Evolutionary conservation across 179 eudicot genomes (phyloP).

Genomic region (Silene vulgaris): DNA sequence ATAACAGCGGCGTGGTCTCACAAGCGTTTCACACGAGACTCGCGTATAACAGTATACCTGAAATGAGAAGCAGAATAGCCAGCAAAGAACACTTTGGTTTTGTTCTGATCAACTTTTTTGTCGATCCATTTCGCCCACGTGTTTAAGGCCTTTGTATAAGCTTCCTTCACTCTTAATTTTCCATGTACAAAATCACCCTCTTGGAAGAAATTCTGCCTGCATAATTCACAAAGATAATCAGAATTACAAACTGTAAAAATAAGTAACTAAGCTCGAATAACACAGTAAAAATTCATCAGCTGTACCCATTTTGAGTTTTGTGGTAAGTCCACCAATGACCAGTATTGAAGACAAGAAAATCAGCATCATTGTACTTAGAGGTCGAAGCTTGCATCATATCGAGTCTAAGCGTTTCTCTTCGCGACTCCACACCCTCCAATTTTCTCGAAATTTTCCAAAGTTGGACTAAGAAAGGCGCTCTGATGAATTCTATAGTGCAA

Average conservation of each 20-base stretch:
- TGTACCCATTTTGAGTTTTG: slow-evolving; percentile 46
- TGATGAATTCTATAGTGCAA: slow-evolving; percentile 47
- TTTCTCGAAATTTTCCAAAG: slow-evolving; percentile 28
- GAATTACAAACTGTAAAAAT: background rate
- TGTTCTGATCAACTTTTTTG: slow-evolving; percentile 34
- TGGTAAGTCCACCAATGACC: slow-evolving; percentile 74
- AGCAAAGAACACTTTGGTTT: slow-evolving; percentile 49
- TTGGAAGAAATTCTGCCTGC: slow-evolving; percentile 51
- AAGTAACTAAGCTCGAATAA: background rate
- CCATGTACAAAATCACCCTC: slow-evolving; percentile 43
- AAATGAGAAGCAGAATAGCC: slow-evolving; percentile 65
- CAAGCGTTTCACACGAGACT: background rate
- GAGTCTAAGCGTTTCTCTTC: slow-evolving; percentile 42
- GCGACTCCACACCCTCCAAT: slow-evolving; percentile 23
- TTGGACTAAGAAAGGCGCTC: slow-evolving; percentile 58
- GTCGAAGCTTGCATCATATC: slow-evolving; percentile 43
- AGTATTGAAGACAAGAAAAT: slow-evolving; percentile 62
- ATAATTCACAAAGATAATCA: background rate
- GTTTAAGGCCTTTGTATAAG: slow-evolving; percentile 50
- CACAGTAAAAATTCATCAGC: slow-evolving; percentile 3
- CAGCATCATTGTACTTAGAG: slow-evolving; percentile 44
- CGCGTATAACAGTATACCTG: slow-evolving; percentile 27
- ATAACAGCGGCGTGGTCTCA: too few species aligned
- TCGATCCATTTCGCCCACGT: slow-evolving; percentile 74
- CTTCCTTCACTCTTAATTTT: slow-evolving; percentile 41